A percentile compares a stretch with the other conserved stretches of the same genome.
phyloP scores from a whole-genome alignment of 768 basidiomycete species.

The Lentinula edodes region DNA sequence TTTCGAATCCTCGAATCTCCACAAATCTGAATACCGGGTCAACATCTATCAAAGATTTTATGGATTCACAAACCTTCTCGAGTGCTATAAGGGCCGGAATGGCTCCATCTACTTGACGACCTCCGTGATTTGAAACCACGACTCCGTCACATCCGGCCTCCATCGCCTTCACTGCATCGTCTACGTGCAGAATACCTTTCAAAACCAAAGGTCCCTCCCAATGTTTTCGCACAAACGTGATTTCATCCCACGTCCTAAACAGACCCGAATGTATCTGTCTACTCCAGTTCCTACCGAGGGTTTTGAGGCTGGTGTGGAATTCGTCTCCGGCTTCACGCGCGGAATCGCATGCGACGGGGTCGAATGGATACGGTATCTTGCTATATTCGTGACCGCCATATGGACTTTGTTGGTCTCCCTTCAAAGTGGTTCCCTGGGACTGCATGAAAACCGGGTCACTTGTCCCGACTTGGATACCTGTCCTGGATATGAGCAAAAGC shows the following conservation, averaged over 20 bases:
- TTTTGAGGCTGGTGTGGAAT: constrained; percentile 8
- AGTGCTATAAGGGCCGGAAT: constrained; percentile 35
- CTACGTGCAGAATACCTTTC: constrained; percentile 39
- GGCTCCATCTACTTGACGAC: constrained; percentile 37
- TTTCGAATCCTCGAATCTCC: constrained; percentile 19
- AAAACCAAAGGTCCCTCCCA: constrained; percentile 46
- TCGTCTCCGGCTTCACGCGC: constrained; percentile 23
- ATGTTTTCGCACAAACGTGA: constrained; percentile 34
- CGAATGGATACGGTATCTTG: neutral
- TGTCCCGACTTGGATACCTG: constrained; percentile 32
- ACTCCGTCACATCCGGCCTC: constrained; percentile 38
- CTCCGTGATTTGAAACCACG: constrained; percentile 41
- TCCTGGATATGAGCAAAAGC: neutral
- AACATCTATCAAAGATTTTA: neutral
- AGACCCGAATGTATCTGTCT: constrained; percentile 31
- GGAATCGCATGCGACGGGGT: constrained; percentile 12
- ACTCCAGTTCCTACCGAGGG: constrained; percentile 33
- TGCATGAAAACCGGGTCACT: constrained; percentile 48
- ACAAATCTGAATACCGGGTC: neutral
- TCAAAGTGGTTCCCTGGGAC: constrained; percentile 17
- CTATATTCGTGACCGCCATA: neutral
- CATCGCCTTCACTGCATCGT: constrained; percentile 48
- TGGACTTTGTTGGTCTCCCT: constrained; percentile 18
- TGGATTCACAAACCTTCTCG: neutral
- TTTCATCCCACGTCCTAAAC: constrained; percentile 40